Percentiles rank a stretch among this genome's conserved stretches.
These are phyloP conservation scores for Nothopassalora personata DNA, from an alignment of 2,329 filamentous ascomycete genomes.

Conservation along the genomic window DNA sequence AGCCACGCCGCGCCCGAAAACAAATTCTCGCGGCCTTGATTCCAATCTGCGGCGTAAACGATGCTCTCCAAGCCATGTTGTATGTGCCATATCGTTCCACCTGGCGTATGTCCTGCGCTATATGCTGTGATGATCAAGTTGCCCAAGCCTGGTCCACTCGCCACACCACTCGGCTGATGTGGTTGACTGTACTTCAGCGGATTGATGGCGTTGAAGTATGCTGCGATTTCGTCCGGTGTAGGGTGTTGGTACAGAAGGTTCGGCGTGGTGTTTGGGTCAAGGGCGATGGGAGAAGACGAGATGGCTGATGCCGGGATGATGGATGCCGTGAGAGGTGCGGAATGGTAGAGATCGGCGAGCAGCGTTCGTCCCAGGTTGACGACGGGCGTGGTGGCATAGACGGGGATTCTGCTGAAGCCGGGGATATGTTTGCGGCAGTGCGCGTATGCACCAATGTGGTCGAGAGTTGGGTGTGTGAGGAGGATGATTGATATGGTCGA, in stretches of 20 bases:
- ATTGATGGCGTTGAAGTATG: slow-evolving; percentile 85
- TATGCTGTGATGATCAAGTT: slow-evolving; percentile 94
- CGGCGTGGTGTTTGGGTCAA: slow-evolving; percentile 52
- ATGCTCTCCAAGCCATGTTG: slow-evolving; percentile 95
- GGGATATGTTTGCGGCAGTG: slow-evolving; percentile 97
- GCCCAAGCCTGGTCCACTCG: slow-evolving; percentile 82
- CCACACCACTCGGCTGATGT: slow-evolving; percentile 79
- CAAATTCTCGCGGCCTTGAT: slow-evolving; percentile 93
- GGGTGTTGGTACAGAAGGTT: slow-evolving; percentile 65
- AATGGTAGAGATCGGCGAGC: slow-evolving; percentile 86
- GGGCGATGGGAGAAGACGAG: slow-evolving; percentile 5
- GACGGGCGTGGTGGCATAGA: slow-evolving; percentile 90
- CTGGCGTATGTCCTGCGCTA: slow-evolving; percentile 90
- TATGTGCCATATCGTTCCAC: slow-evolving; percentile 98
- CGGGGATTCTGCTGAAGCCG: slow-evolving; percentile 82
- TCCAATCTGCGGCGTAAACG: slow-evolving; percentile 97
- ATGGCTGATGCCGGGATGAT: slow-evolving; percentile 70
- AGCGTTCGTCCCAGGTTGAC: slow-evolving; percentile 88
- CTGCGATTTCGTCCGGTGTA: slow-evolving; percentile 79
- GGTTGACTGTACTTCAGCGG: slow-evolving; percentile 96
- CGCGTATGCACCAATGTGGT: slow-evolving; percentile 87
- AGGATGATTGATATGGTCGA: slow-evolving; percentile 90
- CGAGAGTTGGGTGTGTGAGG: slow-evolving; percentile 85
- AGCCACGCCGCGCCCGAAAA: slow-evolving; percentile 91
- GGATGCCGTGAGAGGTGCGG: slow-evolving; percentile 79